Evolutionary conservation across 1,284 basidiomycete species (phyloP), one percentile per base, ranked within the genome.

Genomic region (Irpex sp.): DNA sequence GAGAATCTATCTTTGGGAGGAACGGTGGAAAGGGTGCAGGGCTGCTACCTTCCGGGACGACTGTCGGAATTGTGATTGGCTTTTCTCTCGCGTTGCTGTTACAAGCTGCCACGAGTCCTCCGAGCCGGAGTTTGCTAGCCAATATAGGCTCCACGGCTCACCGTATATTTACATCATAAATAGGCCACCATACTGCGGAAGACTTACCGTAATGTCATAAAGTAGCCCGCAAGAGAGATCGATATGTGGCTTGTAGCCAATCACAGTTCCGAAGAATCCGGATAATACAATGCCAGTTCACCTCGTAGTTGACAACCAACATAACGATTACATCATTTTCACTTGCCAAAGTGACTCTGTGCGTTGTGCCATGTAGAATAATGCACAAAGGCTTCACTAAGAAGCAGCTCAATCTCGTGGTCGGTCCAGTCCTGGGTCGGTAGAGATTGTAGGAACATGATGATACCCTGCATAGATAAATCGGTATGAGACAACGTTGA

Each of bases 401-500:
- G 89, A 18, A 99, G 89, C 82, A 99, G 90, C 80, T 99, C 97
- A 63, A 99, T 94, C 80, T 99, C 97, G 78, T 97, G 94, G 82
- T 99, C 98, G 5, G 91, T 92, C 98, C 98, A 99, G 67, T 90
- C 89, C 78, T 98, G 96, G 2, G 98, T 99, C 9, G 98, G 98
- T 4, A 99, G 88, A 3, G 96, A 96, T 83, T 99, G 98, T 3
- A 99, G 87, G 85, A 99, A 99, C 94, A 99, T 99, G 82, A 99
- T 99, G 82, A 99, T 98, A 67, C 96, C 97, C 96, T 98, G 75
- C 42, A 56, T 58, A n/a, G 20, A 63, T 11, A 43, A 49, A 22
- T 32, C 45, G 38, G 24, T 27, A 20, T 63, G 58, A 42, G 20
- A 42, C 24, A 18, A 49, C 59, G 58, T 20, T 13, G 38, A 64